A percentile compares a stretch with the other conserved stretches of the same genome.
phyloP scores from a whole-genome alignment of 768 basidiomycete species.

The Lactarius trivialis region DNA sequence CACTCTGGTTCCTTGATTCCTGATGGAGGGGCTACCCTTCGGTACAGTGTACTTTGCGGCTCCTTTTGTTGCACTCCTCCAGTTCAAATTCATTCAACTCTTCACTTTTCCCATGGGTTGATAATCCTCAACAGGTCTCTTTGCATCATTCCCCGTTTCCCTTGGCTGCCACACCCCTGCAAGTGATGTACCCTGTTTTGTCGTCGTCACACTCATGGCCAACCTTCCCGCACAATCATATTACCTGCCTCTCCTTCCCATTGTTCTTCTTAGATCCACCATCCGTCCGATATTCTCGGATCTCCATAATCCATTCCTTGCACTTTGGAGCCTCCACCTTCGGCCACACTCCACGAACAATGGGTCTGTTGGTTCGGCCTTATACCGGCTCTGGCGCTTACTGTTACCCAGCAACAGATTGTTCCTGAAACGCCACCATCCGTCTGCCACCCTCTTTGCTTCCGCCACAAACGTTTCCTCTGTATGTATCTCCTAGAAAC shows the following conservation, averaged over 20 bases:
- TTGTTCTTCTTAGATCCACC: background rate
- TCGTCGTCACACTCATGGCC: background rate
- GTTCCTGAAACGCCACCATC: background rate
- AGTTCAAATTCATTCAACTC: background rate
- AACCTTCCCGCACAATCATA: background rate
- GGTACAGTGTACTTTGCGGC: background rate
- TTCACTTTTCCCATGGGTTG: background rate
- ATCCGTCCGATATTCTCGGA: background rate
- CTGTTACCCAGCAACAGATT: no score
- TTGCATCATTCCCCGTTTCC: background rate
- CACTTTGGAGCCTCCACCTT: background rate
- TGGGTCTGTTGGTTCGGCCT: background rate
- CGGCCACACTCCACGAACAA: background rate
- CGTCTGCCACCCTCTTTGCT: background rate
- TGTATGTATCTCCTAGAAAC: background rate
- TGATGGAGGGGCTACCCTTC: background rate
- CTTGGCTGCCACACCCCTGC: background rate
- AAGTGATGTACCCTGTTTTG: background rate
- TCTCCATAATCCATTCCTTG: background rate
- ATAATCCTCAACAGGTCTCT: background rate
- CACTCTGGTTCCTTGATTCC: background rate
- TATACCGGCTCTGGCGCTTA: background rate
- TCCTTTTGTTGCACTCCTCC: background rate
- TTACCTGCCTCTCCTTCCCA: background rate
- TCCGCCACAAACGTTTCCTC: background rate